phyloP scores from a whole-genome alignment of 176 grass and related monocot species.

The Rhynchospora pubera region DNA sequence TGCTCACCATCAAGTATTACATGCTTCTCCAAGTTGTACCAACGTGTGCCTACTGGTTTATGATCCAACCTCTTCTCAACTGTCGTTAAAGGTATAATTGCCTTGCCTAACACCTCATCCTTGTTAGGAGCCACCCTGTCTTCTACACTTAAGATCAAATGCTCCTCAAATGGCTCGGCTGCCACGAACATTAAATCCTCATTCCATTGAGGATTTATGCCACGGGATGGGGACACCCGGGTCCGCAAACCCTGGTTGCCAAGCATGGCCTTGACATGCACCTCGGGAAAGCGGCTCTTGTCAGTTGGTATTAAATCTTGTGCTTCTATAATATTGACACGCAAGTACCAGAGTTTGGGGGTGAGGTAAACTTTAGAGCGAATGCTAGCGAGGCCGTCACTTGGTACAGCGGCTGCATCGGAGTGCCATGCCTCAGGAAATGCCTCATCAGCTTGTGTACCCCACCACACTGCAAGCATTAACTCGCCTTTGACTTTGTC shows the following conservation, averaged over 20 bases:
- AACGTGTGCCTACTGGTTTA: slow-evolving; percentile 32
- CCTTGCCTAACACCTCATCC: slow-evolving; percentile 46
- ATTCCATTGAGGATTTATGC: slow-evolving; percentile 53
- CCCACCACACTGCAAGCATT: slow-evolving; percentile 60
- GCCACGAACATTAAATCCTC: slow-evolving; percentile 70
- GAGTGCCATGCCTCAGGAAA: slow-evolving; percentile 69
- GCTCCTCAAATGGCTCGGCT: slow-evolving; percentile 59
- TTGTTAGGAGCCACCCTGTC: slow-evolving; percentile 45
- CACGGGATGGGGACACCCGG: slow-evolving; percentile 29
- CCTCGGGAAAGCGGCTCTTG: slow-evolving; percentile 34
- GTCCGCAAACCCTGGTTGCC: slow-evolving; percentile 43
- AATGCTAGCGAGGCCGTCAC: slow-evolving; percentile 44
- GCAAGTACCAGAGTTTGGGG: slow-evolving; percentile 64
- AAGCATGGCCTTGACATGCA: slow-evolving; percentile 46
- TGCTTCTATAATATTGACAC: slow-evolving; percentile 53
- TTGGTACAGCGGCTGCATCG: slow-evolving; percentile 45
- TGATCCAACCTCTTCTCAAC: slow-evolving; percentile 46
- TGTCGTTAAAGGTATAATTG: slow-evolving; percentile 31
- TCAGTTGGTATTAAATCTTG: slow-evolving; percentile 47
- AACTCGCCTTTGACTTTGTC: slow-evolving; percentile 45
- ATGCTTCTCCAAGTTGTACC: slow-evolving; percentile 59
- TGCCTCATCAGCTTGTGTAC: slow-evolving; percentile 46
- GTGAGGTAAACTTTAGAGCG: slow-evolving; percentile 63
- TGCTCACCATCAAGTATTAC: slow-evolving; percentile 35
- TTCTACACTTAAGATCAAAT: slow-evolving; percentile 54